A percentile compares a stretch with the other conserved stretches of the same genome.
Conservation (phyloP, 441 rosid genomes). For the Eutrema salsugineum region DNA sequence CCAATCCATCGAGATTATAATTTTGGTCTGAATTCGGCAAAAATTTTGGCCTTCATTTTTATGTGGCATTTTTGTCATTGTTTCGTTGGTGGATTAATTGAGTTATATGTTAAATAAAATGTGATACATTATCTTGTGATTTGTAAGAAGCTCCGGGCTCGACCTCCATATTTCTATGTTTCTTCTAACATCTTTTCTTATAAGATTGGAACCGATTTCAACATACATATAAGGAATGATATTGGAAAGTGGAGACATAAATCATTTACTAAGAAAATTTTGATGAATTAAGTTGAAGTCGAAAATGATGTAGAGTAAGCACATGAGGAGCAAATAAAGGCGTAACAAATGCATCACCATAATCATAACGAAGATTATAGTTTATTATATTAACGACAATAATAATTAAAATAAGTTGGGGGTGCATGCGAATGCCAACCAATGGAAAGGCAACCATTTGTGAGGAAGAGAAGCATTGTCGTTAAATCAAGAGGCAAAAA, state of each 20-base stretch:
- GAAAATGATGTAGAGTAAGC: conserved; percentile 11
- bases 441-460: conserved; percentile 43
- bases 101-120: neutral
- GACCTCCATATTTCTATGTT: neutral
- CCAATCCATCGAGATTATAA: neutral
- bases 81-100: neutral
- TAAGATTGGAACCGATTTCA: neutral
- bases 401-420: conserved; percentile 2
- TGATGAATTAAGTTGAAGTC: neutral
- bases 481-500: conserved; percentile 48
- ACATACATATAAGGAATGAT: neutral
- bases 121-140: neutral
- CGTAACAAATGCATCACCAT: conserved; percentile 2
- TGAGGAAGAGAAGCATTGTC: conserved; percentile 54
- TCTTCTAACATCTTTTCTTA: neutral
- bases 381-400: conserved; percentile 21
- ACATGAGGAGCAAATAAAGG: conserved; percentile 22
- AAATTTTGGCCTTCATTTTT: neutral
- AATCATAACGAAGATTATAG: conserved; percentile 21
- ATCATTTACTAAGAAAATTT: neutral
- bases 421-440: conserved; percentile 45
- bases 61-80: neutral
- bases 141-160: neutral
- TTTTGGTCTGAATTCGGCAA: no score
- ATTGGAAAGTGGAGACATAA: neutral